Conservation (phyloP, 2,329 filamentous ascomycete genomes). For the Aspergillus versicolor region DNA sequence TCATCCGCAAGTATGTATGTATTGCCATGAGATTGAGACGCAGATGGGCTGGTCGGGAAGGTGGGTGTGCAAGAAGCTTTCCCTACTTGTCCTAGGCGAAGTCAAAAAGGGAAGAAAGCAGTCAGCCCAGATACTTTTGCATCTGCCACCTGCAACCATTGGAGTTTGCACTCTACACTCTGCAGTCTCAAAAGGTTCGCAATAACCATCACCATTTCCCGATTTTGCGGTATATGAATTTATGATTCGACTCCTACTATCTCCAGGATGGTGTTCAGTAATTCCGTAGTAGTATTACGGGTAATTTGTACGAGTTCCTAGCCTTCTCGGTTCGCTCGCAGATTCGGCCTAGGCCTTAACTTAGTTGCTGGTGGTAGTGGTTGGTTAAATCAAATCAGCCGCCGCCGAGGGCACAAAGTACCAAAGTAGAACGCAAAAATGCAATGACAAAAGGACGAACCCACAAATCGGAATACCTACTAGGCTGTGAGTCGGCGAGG, state of each 20-base stretch:
- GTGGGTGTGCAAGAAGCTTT: neutral
- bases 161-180: neutral
- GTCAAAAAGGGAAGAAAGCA: neutral
- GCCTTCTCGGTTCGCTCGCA: neutral
- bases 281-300: too few relatives aligned
- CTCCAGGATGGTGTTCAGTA: neutral
- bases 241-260: neutral
- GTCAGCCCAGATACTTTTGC: neutral
- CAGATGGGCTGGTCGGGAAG: too few relatives aligned
- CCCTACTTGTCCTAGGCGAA: neutral
- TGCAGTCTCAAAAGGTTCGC: neutral
- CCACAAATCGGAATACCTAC: neutral
- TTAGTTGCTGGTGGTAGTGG: neutral
- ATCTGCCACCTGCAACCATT: too few relatives aligned
- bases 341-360: neutral
- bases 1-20: too few relatives aligned
- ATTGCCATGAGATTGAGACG: too few relatives aligned
- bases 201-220: neutral
- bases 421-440: neutral
- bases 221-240: too few relatives aligned
- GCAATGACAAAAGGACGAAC: neutral
- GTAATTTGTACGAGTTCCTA: neutral
- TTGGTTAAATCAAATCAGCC: neutral
- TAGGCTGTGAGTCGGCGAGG: neutral
- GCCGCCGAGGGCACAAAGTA: neutral